These are phyloP conservation scores for Pseudozyma hubeiensis DNA, from an alignment of 1,284 basidiomycete species.

Conservation along the genomic window DNA sequence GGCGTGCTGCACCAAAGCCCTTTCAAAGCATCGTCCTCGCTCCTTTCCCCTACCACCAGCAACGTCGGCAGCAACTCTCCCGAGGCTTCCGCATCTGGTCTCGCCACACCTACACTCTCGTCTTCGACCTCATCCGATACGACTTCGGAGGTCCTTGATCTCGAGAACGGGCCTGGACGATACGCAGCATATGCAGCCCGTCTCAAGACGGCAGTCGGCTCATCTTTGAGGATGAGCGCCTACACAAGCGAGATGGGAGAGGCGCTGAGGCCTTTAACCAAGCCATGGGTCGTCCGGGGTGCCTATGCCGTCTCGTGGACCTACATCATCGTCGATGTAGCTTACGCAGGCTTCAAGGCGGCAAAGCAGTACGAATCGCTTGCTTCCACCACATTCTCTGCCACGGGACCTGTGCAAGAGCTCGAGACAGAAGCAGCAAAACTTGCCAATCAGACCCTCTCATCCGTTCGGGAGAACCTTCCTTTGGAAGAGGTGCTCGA, in stretches of 20 bases:
- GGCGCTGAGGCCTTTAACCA: conserved; percentile 88
- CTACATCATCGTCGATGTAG: conserved; percentile 79
- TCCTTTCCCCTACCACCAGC: conserved; percentile 23
- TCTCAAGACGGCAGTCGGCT: conserved; percentile 54
- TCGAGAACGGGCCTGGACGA: conserved; percentile 54
- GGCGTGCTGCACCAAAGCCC: conserved; percentile 12
- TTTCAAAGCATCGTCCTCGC: conserved; percentile 26
- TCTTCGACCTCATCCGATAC: conserved; percentile 6
- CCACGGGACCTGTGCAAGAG: conserved; percentile 19
- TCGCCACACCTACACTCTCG: conserved; percentile 43
- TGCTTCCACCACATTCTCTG: conserved; percentile 25
- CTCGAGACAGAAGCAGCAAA: conserved; percentile 41
- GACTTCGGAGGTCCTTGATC: conserved; percentile 32
- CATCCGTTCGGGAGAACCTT: conserved; percentile 20
- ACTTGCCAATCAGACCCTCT: conserved; percentile 34
- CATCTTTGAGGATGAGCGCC: conserved; percentile 56
- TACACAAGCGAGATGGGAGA: conserved; percentile 91
- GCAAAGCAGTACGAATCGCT: conserved; percentile 43
- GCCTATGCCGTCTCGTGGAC: conserved; percentile 90
- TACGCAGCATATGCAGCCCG: conserved; percentile 62
- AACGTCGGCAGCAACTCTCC: conserved; percentile 1
- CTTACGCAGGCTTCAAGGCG: conserved; percentile 85
- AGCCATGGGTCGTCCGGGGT: conserved; percentile 80
- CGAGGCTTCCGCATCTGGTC: conserved; percentile 9
- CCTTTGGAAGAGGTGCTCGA: conserved; percentile 46